Base-by-base conservation (phyloP, 2,329 filamentous ascomycete genomes). In the Botrytis porri region DNA sequence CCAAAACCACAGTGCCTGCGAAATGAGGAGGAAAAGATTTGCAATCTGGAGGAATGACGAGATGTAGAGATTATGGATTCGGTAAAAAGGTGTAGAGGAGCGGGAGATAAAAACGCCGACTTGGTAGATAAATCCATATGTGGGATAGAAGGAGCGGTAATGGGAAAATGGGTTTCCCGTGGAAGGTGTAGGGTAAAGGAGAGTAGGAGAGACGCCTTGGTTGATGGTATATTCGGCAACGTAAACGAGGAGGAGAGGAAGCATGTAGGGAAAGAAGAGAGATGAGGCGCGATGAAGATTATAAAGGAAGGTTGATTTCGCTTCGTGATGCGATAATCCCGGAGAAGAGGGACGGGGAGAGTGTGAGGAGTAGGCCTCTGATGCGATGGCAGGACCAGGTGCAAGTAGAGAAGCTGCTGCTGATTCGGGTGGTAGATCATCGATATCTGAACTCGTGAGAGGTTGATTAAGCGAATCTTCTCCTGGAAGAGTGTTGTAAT, bases 161-260 rank as follows among this genome's bases (percentile, higher is more conserved):
- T 93, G 88, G 45, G 85, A 83, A 81, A 98, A 98, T 0, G 96
- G 96, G 1, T 93, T 92, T 18, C 87, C 83, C 1, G 86, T 80
- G 0, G 98, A 85, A 0, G 95, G 94, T 80, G 97, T 98, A 8
- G 98, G 88, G 80, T 97, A 99, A 7, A 99, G 88, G 0, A 98
- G 85, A 0, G 94, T 97, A 0, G 96, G 95, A 0, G 94, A 87
- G 0, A 98, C 94, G 51, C 95, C 95, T 84, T 97, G 95, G 83
- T 98, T 98, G 82, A 98, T 98, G 72, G 93, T 97, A 81, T 99
- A 99, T 84, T 99, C 96, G 73, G 95, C 94, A 51, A 98, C 88
- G 81, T 98, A 99, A 43, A 99, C 96, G 25, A 98, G 84, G 48
- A 98, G 86, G 22, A 99, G 86, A 0, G 96, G 96, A 5, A 97